Base-by-base conservation (phyloP, 768 basidiomycete genomes). In the Pleurotus citrinopileatus region DNA sequence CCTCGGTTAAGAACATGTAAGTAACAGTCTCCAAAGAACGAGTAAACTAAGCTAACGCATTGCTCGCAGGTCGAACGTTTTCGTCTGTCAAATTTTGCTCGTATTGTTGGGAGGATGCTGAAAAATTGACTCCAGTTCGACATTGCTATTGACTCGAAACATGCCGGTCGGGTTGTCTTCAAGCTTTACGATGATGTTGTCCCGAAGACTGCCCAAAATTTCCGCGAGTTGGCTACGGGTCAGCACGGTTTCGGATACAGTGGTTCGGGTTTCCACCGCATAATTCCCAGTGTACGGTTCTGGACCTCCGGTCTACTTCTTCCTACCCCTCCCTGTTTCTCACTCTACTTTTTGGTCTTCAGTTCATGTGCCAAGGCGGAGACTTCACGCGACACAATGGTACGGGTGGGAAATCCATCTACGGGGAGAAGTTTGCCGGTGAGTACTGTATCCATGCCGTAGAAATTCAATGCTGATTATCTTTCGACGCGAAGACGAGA, bases 301-400 rank as follows among this genome's bases (percentile, higher is more conserved):
- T n/a, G n/a, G n/a, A n/a, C n/a, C n/a, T n/a, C n/a, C n/a, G n/a
- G n/a, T n/a, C n/a, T n/a, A n/a, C n/a, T n/a, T n/a, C n/a, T n/a
- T 42, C n/a, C 13, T 29, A 8, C 17, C 20, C 38, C n/a, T 45
- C 27, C 6, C 38, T 3, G 28, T 19, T 29, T 22, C 25, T 17
- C n/a, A n/a, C 3, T 19, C 7, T 20, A 19, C 15, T 7, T 43
- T 12, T 9, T 20, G 25, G 10, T n/a, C 13, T 32, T 46, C 45
- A 78, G 37, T 94, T 93, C 73, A 93, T 93, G 90, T 77, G 92
- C 54, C 93, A 95, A 69, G 93, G 91, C 22, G 94, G 94, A 53
- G 92, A 94, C 67, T 96, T 96, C 68, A 88, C 86, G 58, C 61
- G 55, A 15, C 65, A 69, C 25, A 72, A 88, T 56, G 90, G 90